These are phyloP conservation scores for Piloderma croceum DNA, from an alignment of 768 basidiomycete species.

Conservation along the genomic window DNA sequence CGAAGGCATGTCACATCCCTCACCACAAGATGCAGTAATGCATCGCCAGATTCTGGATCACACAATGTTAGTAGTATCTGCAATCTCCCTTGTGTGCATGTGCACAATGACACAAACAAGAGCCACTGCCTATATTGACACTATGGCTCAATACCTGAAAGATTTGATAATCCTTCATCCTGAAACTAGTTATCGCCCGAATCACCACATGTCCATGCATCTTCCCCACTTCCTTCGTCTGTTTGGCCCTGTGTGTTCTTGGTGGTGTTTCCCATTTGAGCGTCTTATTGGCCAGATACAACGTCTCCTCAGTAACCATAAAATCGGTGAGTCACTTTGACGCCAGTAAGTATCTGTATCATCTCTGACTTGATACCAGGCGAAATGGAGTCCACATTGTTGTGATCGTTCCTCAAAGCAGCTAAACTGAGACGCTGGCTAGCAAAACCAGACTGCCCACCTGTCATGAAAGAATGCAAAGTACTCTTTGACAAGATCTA, in stretches of 20 bases:
- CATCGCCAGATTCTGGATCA: constrained; percentile 19
- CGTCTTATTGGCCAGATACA: constrained; percentile 33
- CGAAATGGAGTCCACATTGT: constrained; percentile 11
- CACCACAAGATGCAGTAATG: too few relatives aligned
- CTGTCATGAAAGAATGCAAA: constrained; percentile 5
- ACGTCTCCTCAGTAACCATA: constrained; percentile 26
- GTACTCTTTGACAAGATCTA: constrained; percentile 3
- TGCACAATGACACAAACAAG: constrained; percentile 8
- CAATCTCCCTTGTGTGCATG: constrained; percentile 16
- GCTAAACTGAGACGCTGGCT: constrained; percentile 9
- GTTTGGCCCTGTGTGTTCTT: constrained; percentile 33
- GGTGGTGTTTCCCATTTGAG: constrained; percentile 38
- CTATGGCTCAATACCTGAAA: constrained; percentile 18
- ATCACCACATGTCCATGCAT: constrained; percentile 26
- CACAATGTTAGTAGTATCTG: constrained; percentile 24
- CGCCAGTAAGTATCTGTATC: constrained; percentile 8
- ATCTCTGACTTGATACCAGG: constrained; percentile 8
- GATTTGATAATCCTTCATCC: constrained; percentile 19
- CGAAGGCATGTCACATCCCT: background rate
- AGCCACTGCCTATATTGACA: constrained; percentile 4
- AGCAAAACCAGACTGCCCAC: constrained; percentile 2
- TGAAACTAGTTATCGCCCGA: constrained; percentile 13
- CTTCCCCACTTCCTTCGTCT: constrained; percentile 26
- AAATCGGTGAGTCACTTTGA: constrained; percentile 15
- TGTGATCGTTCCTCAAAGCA: constrained; percentile 11